A percentile compares a stretch with the other conserved stretches of the same genome.
Evolutionary conservation across 1,284 basidiomycete species (phyloP).

Genomic region (Pseudozyma sp.): DNA sequence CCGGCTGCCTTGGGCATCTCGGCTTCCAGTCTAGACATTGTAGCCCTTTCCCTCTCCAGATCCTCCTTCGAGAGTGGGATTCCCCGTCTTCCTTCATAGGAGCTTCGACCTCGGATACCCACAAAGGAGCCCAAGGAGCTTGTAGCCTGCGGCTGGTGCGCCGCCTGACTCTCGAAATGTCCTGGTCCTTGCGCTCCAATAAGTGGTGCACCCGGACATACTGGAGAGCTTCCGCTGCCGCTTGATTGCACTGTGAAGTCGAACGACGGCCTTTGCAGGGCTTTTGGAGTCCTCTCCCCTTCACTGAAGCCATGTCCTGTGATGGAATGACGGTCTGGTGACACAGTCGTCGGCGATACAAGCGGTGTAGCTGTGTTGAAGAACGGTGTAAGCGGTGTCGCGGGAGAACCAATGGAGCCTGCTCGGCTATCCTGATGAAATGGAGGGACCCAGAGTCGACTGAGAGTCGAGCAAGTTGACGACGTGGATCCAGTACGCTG

Average conservation of each 20-base stretch:
- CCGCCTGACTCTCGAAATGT: slow-evolving; percentile 23
- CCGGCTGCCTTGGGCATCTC: slow-evolving; percentile 24
- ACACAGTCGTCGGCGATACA: slow-evolving; percentile 14
- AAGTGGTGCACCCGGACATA: slow-evolving; percentile 39
- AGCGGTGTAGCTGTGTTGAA: slow-evolving; percentile 9
- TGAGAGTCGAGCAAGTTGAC: slow-evolving; percentile 20
- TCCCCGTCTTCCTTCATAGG: not conserved
- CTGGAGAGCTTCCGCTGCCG: slow-evolving; percentile 1
- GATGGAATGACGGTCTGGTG: slow-evolving; percentile 1
- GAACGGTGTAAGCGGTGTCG: slow-evolving; percentile 37
- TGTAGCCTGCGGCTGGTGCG: slow-evolving; percentile 9
- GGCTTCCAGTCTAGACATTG: slow-evolving; percentile 17
- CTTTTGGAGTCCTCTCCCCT: slow-evolving; percentile 29
- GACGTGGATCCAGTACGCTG: slow-evolving; percentile 27
- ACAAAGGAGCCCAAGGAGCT: slow-evolving; percentile 24
- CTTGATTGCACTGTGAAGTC: slow-evolving; percentile 5
- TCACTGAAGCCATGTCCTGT: slow-evolving; percentile 7
- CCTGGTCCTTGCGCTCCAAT: slow-evolving; percentile 24
- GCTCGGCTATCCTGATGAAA: slow-evolving; percentile 15
- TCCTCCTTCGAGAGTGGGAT: slow-evolving; percentile 1
- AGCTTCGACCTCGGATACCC: not conserved
- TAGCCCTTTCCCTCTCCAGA: slow-evolving; percentile 13
- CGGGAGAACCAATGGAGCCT: slow-evolving; percentile 29
- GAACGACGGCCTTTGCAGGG: slow-evolving; percentile 14
- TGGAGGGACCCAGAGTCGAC: slow-evolving; percentile 17